Evolutionary conservation across 768 basidiomycete species (phyloP), one percentile per base, ranked within the genome.

Genomic region (Leccinum pellstonianum): DNA sequence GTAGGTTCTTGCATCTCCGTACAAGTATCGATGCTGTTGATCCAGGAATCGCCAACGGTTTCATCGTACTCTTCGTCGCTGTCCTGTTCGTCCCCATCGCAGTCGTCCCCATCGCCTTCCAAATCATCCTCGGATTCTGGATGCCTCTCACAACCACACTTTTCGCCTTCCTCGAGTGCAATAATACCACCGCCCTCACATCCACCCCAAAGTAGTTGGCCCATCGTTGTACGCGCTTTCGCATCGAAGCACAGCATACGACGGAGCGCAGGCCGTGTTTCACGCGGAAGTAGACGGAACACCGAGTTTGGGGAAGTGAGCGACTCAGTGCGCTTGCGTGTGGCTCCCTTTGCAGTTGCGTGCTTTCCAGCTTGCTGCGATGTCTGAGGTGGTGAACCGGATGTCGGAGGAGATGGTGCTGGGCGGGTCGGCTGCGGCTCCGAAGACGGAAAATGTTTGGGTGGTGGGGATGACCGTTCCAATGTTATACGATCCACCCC

Each of bases 201-300:
- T 53, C 77, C 79, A 27, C 95, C 95, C 70, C 88, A 87, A 54
- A 98, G 81, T 52, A 99, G 76, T 71, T 98, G 94, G 11, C 93
- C 90, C 58, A 99, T 83, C 29, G 97, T 98, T 72, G 94, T 96
- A 43, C 97, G 87, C 52, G 88, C 85, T 17, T 82, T 78, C 4
- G 96, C 92, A 69, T 98, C 96, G 52, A 98, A 84, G 66, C 86
- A 88, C 66, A 99, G 80, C 97, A 99, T 99, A 56, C 95, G 85
- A 59, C 93, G 90, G 60, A 99, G 81, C 14, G 91, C 93, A 7
- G 88, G 82, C 43, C 97, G 85, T 14, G 93, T 86, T 76, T 99
- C 96, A 56, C 97, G 88, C 2, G 97, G 97, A 23, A 99, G 82
- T 10, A 98, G 81, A 19, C 96, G 86, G 81, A 99, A 98, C 69